Conservation (phyloP, 495 filamentous ascomycete genomes). For the Pyrenula aspistea region DNA sequence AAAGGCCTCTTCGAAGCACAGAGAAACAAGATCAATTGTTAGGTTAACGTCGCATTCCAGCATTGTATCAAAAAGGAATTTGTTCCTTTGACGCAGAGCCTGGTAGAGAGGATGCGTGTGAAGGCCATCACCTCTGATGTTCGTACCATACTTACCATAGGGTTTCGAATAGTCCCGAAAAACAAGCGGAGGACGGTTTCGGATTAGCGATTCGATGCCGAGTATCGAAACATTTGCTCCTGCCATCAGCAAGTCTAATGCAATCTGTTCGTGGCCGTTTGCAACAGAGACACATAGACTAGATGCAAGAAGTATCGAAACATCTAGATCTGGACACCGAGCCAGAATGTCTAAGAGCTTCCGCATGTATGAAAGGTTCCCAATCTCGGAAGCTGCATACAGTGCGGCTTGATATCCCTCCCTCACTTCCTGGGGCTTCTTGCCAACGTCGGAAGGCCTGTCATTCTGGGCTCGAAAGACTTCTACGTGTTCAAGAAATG, state of each 20-base stretch:
- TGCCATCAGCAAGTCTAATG: constrained; percentile 11
- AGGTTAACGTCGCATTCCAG: neutral
- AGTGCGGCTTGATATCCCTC: neutral
- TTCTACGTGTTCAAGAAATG: too few species aligned
- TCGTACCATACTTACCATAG: constrained; percentile 2
- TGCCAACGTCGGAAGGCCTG: neutral
- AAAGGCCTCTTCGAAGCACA: too few species aligned
- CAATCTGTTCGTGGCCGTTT: constrained; percentile 6
- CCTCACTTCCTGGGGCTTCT: too few species aligned
- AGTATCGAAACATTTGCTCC: constrained; percentile 18
- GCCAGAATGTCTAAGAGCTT: neutral
- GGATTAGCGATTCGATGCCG: too few species aligned
- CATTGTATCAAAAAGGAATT: neutral
- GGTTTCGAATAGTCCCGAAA: too few species aligned
- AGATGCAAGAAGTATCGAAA: neutral
- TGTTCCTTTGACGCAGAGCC: neutral
- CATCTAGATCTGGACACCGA: too few species aligned
- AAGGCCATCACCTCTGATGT: neutral
- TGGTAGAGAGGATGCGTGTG: neutral
- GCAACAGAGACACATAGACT: neutral
- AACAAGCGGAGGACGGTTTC: too few species aligned
- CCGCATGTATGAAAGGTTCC: neutral
- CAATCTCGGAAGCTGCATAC: neutral
- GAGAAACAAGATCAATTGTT: too few species aligned
- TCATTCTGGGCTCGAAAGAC: too few species aligned